Base-by-base conservation (phyloP, 2,329 filamentous ascomycete genomes). In the Sporothrix schenckii region DNA sequence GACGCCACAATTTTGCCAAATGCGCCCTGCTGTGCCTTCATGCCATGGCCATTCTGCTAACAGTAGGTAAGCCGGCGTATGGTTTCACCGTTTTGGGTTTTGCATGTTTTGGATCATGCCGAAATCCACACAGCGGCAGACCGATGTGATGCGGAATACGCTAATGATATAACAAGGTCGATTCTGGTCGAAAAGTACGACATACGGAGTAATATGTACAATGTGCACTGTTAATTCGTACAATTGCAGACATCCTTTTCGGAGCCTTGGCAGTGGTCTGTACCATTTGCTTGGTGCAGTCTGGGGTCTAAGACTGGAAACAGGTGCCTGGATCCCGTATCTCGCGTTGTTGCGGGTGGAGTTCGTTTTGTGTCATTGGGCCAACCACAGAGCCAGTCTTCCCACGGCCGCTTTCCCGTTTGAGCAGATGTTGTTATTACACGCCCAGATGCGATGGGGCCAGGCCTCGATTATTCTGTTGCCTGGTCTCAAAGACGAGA, bases 351-450 rank as follows among this genome's bases (percentile, higher is more conserved):
- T 9, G 13, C 7, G 16, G 21, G 58, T 61, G 58, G 58, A 61
- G 58, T 24, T 30, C 9, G 3, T 41, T 41, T 24, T 19, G 4
- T 47, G n/a, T 27, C 13, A 4, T 30, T 58, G 30, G 30, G 14
- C 41, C 11, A 16, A 44, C 19, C 30, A n/a, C 30, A 41, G 27
- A 58, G 58, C 56, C 56, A 44, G 56, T 39, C 58, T 47, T 47
- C 21, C 58, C 39, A 47, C 58, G 39, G 39, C 47, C 21, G 58
- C 21, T 63, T 63, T 47, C 58, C 39, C 39, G 27, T 63, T 47
- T 44, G 21, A 63, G 58, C 24, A 54, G 52, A 63, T n/a, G 21
- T 11, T 4, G 58, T 9, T 9, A 39, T 19, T 14, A 39, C 7
- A 54, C 16, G 56, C 11, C 2, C 21, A 58, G 16, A 19, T n/a